Evolutionary conservation across 1,139 yeast genomes (phyloP), one percentile per base, ranked within the genome.

Genomic region (Kodamaea arcana): DNA sequence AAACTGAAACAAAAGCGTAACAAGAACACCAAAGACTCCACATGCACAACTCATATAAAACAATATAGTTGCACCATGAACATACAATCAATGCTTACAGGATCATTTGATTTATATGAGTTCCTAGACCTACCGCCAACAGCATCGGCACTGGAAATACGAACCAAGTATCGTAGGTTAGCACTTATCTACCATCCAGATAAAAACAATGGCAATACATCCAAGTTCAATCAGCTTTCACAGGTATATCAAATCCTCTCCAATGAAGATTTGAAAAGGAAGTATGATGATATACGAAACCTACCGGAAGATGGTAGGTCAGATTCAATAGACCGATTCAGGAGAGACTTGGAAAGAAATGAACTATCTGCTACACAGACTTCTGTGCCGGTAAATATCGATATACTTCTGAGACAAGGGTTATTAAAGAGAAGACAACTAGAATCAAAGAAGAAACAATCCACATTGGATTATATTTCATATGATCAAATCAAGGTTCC

Each of bases 111-210:
- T 39, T 48, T 67, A 28, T 69, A 67, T 36, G 51, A 50, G 28
- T 60, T 56, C 36, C 46, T 69, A 1, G 61, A 53, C 4, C 55
- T 66, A 4, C 31, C 45, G 0, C 46, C 49, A 0, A 46, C 48
- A 4, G 56, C 63, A 9, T 21, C 47, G 4, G 25, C 25, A 3
- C 30, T 37, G 1, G 51, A 51, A 12, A 48, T 55, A 21, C 34
- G 49, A 13, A 32, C 44, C 5, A 44, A 40, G 29, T 55, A 50
- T 39, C 48, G 59, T 14, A 39, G 43, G 15, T 36, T 45, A 36
- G 60, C 60, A 3, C 50, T 55, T 22, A 27, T 29, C 24, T 46
- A 38, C 36, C 60, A 55, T 48, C 82, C 82, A 1, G 82, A 76
- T 51, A 76, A 75, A 51, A 65, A 69, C 43, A 49, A 62, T 3